Base-by-base conservation (phyloP, 805 yeast genomes). In the Priceomyces haplophilus region DNA sequence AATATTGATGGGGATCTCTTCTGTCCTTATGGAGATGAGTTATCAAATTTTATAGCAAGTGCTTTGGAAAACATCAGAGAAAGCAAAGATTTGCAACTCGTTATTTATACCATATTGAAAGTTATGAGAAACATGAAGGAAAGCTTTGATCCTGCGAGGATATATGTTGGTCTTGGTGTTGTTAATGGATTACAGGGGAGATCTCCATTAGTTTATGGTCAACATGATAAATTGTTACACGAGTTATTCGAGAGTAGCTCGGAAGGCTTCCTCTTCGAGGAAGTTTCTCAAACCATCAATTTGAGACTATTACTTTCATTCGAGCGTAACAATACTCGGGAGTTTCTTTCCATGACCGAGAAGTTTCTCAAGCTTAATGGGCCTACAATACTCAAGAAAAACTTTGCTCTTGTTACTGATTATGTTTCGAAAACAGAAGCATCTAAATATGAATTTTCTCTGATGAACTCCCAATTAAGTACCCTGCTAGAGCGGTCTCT, bases 111-210 rank as follows among this genome's bases (percentile, higher is more conserved):
- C 1, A 54, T 51, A 24, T 58, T 86, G 23, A 60, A 61, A 8
- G 73, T 78, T 2, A 58, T 88, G 33, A 70, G 64, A 19, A 71
- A 71, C 7, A 55, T 71, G 16, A 72, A 74, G 34, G 72, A 75
- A 7, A 62, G 80, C 0, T 88, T 79, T 62, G 95, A 82, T 48
- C 88, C 89, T 3, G 79, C 88, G 0, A 77, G 85, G 58, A 72
- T 84, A 2, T 85, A 79, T 47, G 56, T 83, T 3, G 52, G 79
- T 1, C 56, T 67, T 21, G 95, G 93, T 4, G 48, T 87, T 10
- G 53, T 75, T 7, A 51, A 64, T n/a, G 89, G 86, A 1, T 60
- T 84, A 18, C 50, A 58, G 13, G 41, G 42, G 1, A 51, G 49
- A 25, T 39, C 46, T 20, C 61, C 64, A 1, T 53, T 69, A 24